Evolutionary conservation across 192 early-diverging fungal species (phyloP).

Genomic region (Glomus cerebriforme): DNA sequence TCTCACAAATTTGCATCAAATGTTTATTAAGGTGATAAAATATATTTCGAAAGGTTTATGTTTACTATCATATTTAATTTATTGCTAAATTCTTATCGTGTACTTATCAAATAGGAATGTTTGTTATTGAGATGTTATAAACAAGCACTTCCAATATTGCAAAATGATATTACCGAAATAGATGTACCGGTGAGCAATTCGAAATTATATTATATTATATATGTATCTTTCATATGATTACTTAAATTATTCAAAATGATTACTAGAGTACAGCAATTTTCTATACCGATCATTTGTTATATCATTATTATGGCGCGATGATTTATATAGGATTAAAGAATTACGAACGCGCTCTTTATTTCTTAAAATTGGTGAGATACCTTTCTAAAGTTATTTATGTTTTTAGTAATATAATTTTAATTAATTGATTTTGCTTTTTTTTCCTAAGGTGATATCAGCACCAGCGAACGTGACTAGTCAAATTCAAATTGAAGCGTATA

Average conservation of each 20-base stretch:
- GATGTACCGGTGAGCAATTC: conserved; percentile 40
- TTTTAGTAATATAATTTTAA: conserved; percentile 39
- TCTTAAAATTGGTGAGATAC: conserved; percentile 54
- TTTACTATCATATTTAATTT: not conserved
- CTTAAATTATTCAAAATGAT: not conserved
- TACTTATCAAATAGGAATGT: conserved; percentile 40
- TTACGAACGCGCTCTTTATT: conserved; percentile 62
- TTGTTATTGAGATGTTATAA: conserved; percentile 51
- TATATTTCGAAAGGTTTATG: not conserved
- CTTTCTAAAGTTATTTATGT: conserved; percentile 45
- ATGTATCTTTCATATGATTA: not conserved
- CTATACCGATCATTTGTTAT: conserved; percentile 62
- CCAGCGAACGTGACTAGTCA: conserved; percentile 63
- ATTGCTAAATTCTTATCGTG: not conserved
- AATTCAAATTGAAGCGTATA: conserved; percentile 78
- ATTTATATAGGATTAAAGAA: conserved; percentile 67
- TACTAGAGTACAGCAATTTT: conserved; percentile 44
- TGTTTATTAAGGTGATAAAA: conserved; percentile 24
- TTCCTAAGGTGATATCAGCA: conserved; percentile 57
- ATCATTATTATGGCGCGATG: conserved; percentile 81
- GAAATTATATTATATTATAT: not conserved
- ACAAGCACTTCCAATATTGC: conserved; percentile 49
- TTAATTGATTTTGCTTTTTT: not conserved
- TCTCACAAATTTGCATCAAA: conserved; percentile 29
- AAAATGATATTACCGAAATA: conserved; percentile 54